Conservation (phyloP, 139 green algal species). For the Chlamydomonas applanata region DNA sequence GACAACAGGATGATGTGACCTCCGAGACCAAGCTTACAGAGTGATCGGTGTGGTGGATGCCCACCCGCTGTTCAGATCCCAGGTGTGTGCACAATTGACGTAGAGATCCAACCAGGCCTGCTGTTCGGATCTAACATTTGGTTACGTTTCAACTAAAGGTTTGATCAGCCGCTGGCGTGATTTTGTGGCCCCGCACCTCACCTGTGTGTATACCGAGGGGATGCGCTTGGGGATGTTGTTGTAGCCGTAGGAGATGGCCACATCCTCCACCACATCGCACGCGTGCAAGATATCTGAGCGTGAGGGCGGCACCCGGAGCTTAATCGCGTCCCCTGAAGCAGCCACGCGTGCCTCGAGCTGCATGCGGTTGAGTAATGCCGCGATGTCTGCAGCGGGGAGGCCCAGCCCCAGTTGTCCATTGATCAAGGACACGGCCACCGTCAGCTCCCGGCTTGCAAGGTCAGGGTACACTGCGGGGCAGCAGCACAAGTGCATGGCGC, state of each 20-base stretch:
- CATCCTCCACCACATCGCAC: slow-evolving; percentile 97
- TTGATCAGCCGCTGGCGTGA: no score
- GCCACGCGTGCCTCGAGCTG: slow-evolving; percentile 61
- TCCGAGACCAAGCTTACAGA: no score
- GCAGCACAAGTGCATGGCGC: neutral
- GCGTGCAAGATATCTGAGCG: slow-evolving; percentile 92
- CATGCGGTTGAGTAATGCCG: slow-evolving; percentile 82
- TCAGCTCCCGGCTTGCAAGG: slow-evolving; percentile 58
- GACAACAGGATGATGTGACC: no score
- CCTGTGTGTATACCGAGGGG: neutral
- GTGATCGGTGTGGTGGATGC: no score
- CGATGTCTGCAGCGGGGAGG: slow-evolving; percentile 54
- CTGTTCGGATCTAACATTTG: no score
- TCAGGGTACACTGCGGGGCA: slow-evolving; percentile 76
- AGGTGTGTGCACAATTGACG: no score
- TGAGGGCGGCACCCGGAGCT: slow-evolving; percentile 77
- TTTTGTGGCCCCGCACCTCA: no score
- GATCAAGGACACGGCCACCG: slow-evolving; percentile 77
- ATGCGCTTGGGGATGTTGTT: slow-evolving; percentile 87
- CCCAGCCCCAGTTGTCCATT: slow-evolving; percentile 78
- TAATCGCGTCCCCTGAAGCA: neutral
- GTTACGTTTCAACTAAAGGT: no score
- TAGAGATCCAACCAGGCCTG: no score
- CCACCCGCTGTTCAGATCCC: no score
- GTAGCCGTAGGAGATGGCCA: slow-evolving; percentile 97